Percentiles rank a stretch among this genome's conserved stretches.
phyloP scores from a whole-genome alignment of 2,329 filamentous ascomycete genomes.

The Colletotrichum coccodes region DNA sequence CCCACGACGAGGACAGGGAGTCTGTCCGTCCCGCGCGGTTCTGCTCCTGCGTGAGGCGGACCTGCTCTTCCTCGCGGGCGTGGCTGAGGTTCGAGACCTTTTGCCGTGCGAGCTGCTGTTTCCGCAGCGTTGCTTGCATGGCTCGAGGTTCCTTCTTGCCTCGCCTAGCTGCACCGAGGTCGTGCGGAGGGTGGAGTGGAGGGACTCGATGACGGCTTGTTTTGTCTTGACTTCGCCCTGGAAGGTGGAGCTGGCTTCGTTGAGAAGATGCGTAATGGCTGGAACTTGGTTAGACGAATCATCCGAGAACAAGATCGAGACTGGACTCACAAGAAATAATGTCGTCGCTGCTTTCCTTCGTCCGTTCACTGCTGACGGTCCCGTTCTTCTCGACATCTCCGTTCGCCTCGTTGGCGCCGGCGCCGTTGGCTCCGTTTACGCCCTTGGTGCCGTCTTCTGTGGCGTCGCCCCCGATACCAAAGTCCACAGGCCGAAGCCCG shows the following conservation, averaged over 20 bases:
- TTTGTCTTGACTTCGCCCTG: slow-evolving; percentile 84
- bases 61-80: slow-evolving; percentile 77
- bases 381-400: slow-evolving; percentile 58
- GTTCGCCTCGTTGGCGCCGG: slow-evolving; percentile 38
- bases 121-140: slow-evolving; percentile 72
- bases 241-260: slow-evolving; percentile 82
- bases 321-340: slow-evolving; percentile 78
- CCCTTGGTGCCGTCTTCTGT: slow-evolving; percentile 44
- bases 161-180: slow-evolving; percentile 83
- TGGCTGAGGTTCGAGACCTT: slow-evolving; percentile 82
- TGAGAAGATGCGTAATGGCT: slow-evolving; percentile 86
- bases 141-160: slow-evolving; percentile 79
- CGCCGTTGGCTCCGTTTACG: background rate
- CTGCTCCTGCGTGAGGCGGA: slow-evolving; percentile 54
- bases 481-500: slow-evolving; percentile 89
- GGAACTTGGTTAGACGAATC: slow-evolving; percentile 41
- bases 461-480: slow-evolving; percentile 83
- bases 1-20: slow-evolving; percentile 61
- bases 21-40: slow-evolving; percentile 50
- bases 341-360: slow-evolving; percentile 79
- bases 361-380: slow-evolving; percentile 62
- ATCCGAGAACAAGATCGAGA: background rate
- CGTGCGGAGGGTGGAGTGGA: slow-evolving; percentile 83
- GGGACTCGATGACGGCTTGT: slow-evolving; percentile 82
- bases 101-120: slow-evolving; percentile 72